Evolutionary conservation across 768 basidiomycete genomes (phyloP), one percentile per base, ranked within the genome.

Genomic region (Kwoniella shandongensis): DNA sequence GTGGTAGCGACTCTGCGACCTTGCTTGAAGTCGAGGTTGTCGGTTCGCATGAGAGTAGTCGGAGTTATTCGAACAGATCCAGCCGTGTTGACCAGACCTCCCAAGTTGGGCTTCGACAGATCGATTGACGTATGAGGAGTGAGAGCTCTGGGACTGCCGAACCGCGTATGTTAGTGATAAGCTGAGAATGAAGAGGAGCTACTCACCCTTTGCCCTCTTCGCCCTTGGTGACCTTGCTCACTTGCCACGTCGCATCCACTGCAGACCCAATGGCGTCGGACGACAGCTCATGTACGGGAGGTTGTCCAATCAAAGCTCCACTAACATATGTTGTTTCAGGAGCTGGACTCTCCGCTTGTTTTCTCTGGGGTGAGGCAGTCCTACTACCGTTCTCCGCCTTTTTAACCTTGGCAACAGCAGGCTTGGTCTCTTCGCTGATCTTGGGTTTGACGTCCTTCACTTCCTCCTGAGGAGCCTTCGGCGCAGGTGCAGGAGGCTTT

Each of bases 1-100:
- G 69, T 70, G n/a, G 66, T 44, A 0, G 59, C 71, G 6, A 73
- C 69, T 20, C 30, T 44, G 29, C 66, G 47, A 10, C 71, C 69
- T 12, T 36, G 39, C 17, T 42, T 38, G 42, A 38, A 70, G 13
- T 12, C 40, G 27, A 54, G 25, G 15, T 29, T 46, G 7, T 62
- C 59, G 12, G 55, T 22, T 35, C 63, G 59, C 52, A 69, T 62
- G 23, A 57, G 55, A 4, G 68, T 62, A 4, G 61, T 58, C 4
- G 71, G 71, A 1, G 54, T 36, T 53, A 66, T 42, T 15, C 62
- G 57, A 7, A 73, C 49, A 2, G 50, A 29, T n/a, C 54, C 55
- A 6, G 38, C 22, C 17, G n/a, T 30, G 26, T 58, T 64, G 54
- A 59, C 44, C 22, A 69, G 54, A 10, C 32, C 22, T 12, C 65